These are phyloP conservation scores for Aspergillus thermomutatus DNA, from an alignment of 2,329 filamentous ascomycete genomes.

Conservation along the genomic window DNA sequence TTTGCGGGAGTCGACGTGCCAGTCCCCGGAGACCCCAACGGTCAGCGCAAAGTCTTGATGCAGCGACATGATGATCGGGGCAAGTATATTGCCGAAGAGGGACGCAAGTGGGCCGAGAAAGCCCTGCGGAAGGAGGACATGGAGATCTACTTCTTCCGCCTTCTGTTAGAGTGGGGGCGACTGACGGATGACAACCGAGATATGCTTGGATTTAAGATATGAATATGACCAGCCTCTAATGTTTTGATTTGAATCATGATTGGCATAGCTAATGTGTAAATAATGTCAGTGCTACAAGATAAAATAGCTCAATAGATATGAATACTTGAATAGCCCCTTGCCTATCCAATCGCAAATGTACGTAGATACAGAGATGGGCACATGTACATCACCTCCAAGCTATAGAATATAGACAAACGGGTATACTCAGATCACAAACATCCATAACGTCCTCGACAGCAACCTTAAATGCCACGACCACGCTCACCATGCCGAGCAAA, in stretches of 20 bases:
- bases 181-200: constrained; percentile 61
- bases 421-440: not conserved
- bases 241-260: not conserved
- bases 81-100: constrained; percentile 63
- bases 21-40: constrained; percentile 15
- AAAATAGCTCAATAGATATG: not conserved
- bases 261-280: not conserved
- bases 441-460: not conserved
- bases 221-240: not conserved
- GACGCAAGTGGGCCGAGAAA: constrained; percentile 61
- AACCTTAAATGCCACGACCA: not conserved
- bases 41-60: constrained; percentile 49
- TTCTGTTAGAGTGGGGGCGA: constrained; percentile 74
- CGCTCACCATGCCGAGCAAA: not conserved
- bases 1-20: constrained; percentile 56
- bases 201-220: constrained; percentile 40
- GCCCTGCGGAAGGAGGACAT: constrained; percentile 69
- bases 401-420: not conserved
- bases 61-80: constrained; percentile 53
- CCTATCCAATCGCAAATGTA: not conserved
- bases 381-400: not conserved
- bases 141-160: constrained; percentile 74
- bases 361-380: not conserved
- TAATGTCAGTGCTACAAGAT: not conserved
- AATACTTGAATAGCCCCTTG: not conserved